Evolutionary conservation across 495 filamentous ascomycete genomes (phyloP).

Genomic region (Trichoderma asperelloides): DNA sequence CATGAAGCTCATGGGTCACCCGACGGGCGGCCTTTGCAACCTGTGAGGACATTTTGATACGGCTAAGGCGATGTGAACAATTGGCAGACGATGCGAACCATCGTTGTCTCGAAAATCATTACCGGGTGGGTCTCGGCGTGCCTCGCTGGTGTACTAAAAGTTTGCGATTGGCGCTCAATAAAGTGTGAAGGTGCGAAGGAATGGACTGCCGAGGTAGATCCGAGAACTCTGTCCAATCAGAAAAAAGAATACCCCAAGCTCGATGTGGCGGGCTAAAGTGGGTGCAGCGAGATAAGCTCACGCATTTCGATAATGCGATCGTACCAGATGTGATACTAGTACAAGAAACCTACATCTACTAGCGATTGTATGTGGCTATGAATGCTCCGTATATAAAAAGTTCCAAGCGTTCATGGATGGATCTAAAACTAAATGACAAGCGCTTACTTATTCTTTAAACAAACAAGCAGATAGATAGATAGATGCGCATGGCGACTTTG

Average conservation of each 20-base stretch:
- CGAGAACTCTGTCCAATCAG: background rate
- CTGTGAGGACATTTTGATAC: constrained; percentile 23
- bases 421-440: too few species aligned
- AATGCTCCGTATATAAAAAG: too few species aligned
- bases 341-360: too few species aligned
- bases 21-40: constrained; percentile 19
- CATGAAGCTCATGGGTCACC: constrained; percentile 32
- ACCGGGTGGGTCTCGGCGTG: background rate
- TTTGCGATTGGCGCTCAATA: background rate
- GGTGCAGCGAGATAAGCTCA: background rate
- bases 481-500: background rate
- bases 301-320: too few species aligned
- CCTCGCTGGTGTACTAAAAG: background rate
- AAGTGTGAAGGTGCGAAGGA: background rate
- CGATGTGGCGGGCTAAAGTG: background rate
- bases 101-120: background rate
- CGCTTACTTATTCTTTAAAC: too few species aligned
- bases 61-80: background rate
- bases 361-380: too few species aligned
- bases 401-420: too few species aligned
- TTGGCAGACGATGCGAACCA: background rate
- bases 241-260: too few species aligned
- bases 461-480: background rate
- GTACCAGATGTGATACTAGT: too few species aligned
- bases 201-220: background rate